Evolutionary conservation across 805 yeast genomes (phyloP), one percentile per base, ranked within the genome.

Genomic region (Tetrapisispora arboricola): DNA sequence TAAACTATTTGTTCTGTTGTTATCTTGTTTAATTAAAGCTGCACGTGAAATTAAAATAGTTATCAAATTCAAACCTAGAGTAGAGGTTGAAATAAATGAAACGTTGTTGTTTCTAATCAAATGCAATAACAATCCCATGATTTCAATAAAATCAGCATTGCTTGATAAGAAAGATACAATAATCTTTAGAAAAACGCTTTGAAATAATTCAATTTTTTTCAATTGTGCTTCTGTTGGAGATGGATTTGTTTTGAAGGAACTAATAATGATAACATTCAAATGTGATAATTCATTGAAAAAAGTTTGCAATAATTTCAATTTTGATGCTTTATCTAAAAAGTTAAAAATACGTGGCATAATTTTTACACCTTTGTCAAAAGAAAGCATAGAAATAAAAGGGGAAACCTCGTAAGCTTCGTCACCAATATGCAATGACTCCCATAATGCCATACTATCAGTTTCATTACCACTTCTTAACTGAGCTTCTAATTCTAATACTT

Each of bases 21-120:
- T 78, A 56, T 88, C 95, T 58, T 94, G 96, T 55, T 81, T 80
- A 54, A 90, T 82, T 53, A 88, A 74, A 61, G 90, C 96, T 26
- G 95, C 90, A 54, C 96, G 77, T 4, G 96, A 85, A 43, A 88
- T 77, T 47, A 90, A 68, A n/a, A 94, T 84, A 0, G 96, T 90
- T 41, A 90, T 73, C 42, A 90, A 68, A 11, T 95, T 81, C 51
- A 87, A 73, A 17, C 97, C 96, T 49, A 85, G 73, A 62, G 83
- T 84, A 34, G 76, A 84, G 59, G 69, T 65, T 13, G 72, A 61
- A 33, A 66, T 58, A 45, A 60, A 66, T 9, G 83, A 71, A 27
- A 81, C 76, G 51, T 80, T 80, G 57, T 83, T 81, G 54, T 77
- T 80, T 43, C 76, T 78, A 40, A 84, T 73, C 51, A 86, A 63